These are phyloP conservation scores for Colletotrichum noveboracense DNA, from an alignment of 2,329 filamentous ascomycete species.

Conservation along the genomic window DNA sequence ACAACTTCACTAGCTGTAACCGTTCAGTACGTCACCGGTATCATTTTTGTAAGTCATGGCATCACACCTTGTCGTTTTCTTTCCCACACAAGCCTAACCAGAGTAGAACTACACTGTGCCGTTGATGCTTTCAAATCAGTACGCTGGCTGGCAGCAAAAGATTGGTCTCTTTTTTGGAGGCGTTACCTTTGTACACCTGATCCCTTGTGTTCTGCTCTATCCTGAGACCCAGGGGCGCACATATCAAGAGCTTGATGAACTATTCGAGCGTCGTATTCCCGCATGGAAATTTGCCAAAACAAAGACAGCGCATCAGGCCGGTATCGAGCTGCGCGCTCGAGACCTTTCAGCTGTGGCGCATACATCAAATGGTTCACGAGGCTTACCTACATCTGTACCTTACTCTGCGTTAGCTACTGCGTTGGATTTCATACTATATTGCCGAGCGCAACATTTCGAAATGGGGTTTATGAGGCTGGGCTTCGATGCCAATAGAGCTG, in stretches of 20 bases:
- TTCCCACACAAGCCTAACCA: background rate
- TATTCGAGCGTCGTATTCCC: conserved; percentile 22
- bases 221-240: conserved; percentile 1
- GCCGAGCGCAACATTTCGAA: no score
- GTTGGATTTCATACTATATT: background rate
- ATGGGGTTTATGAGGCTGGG: no score
- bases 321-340: background rate
- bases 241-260: conserved; percentile 25
- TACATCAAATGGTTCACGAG: background rate
- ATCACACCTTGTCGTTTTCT: rapidly evolving
- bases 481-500: rapidly evolving
- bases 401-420: background rate
- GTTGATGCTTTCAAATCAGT: background rate
- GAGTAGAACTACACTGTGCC: background rate
- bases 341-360: background rate
- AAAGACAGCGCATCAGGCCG: background rate
- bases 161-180: background rate
- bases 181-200: background rate
- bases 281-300: conserved; percentile 23
- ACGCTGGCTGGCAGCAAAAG: background rate
- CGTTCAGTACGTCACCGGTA: background rate
- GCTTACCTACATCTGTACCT: background rate
- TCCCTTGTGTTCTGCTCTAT: background rate
- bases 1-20: background rate
- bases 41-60: background rate